Conservation (phyloP, 1,284 basidiomycete genomes). For the Coriolopsis trogii region DNA sequence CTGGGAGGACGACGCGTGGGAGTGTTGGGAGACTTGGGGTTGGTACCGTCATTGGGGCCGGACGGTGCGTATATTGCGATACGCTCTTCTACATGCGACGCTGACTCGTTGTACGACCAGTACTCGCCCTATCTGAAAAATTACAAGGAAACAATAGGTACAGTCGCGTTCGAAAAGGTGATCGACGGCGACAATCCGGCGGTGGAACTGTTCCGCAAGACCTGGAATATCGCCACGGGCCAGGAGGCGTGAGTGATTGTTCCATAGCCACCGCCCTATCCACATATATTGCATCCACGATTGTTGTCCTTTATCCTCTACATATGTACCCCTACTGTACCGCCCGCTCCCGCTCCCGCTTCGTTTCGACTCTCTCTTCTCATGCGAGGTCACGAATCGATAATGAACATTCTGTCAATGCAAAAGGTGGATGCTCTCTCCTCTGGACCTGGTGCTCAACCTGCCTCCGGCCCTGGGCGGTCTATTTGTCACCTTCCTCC, state of each 20-base stretch:
- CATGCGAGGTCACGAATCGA: slow-evolving; percentile 15
- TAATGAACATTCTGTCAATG: slow-evolving; percentile 14
- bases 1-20: slow-evolving; percentile 76
- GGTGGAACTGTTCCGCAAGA: slow-evolving; percentile 58
- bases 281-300: neutral
- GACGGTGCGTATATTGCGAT: slow-evolving; percentile 49
- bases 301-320: neutral
- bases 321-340: slow-evolving; percentile 6
- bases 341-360: neutral
- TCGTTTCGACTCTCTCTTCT: slow-evolving; percentile 7
- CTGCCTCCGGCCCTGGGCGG: neutral
- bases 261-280: slow-evolving; percentile 10
- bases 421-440: slow-evolving; percentile 16
- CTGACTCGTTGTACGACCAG: slow-evolving; percentile 39
- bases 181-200: slow-evolving; percentile 59
- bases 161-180: slow-evolving; percentile 65
- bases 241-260: slow-evolving; percentile 40
- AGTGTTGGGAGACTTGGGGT: slow-evolving; percentile 82
- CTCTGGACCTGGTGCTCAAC: slow-evolving; percentile 5
- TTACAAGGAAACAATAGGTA: slow-evolving; percentile 65
- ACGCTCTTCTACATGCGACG: neutral
- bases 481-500: slow-evolving; percentile 7
- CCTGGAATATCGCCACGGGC: slow-evolving; percentile 71
- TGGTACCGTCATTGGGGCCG: slow-evolving; percentile 88
- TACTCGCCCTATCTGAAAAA: slow-evolving; percentile 76